Evolutionary conservation across 2,329 filamentous ascomycete genomes (phyloP), one percentile per base, ranked within the genome.

Genomic region (Biscogniauxia sp.): DNA sequence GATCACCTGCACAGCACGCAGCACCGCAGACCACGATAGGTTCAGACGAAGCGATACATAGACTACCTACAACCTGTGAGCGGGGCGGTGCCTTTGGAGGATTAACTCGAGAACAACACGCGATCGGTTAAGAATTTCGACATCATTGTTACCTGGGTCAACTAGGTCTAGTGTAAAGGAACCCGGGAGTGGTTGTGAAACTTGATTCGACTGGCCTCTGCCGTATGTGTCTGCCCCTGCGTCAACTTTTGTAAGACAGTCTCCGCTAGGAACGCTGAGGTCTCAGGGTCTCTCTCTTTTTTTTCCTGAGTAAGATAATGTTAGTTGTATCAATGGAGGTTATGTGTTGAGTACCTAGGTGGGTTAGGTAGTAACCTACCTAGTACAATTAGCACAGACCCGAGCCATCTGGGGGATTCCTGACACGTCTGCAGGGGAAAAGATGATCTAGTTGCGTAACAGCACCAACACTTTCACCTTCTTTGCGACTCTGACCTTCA

Each of bases 151-250:
- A 23, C 7, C 23, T 23, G 5, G 2, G 5, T n/a, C n/a, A 17
- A 2, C 5, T n/a, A n/a, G 15, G 37, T 45, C 15, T 45, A 8
- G 37, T 13, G 9, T 41, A 13, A 45, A 45, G 28, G 11, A 45
- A 57, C 61, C 55, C 60, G 64, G 62, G 57, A 61, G 57, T 54
- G 41, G 51, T 60, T 55, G 59, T 64, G 64, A 64, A 66, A 66
- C 64, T 57, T 41, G 41, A 56, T 59, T 60, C 53, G 57, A 63
- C 56, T 59, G 11, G 37, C 17, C 37, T 45, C 15, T 45, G 37
- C 37, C 17, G 37, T 45, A 13, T 45, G 17, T 45, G 37, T 45
- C 15, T 45, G 37, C 37, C 37, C 37, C 37, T 45, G 37, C 37
- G 17, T 45, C 37, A 45, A n/a, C 37, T 45, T 45, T 6, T 45